Evolutionary conservation across 129 eudicot species (phyloP).

Genomic region (Oenanthe sinensis): DNA sequence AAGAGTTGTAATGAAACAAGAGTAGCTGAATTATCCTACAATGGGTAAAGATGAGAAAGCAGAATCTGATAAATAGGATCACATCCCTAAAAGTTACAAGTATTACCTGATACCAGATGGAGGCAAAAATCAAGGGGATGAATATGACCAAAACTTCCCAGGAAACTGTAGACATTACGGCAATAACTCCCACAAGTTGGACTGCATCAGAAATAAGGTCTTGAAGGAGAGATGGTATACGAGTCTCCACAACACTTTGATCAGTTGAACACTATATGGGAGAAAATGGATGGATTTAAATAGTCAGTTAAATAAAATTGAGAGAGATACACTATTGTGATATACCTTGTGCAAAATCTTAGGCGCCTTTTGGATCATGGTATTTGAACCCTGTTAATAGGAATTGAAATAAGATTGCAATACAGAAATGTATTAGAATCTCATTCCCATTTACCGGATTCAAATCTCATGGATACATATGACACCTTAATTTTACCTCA

Average conservation of each 20-base stretch:
- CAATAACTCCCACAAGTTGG: neutral
- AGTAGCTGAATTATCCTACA: neutral
- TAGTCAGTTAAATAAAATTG: neutral
- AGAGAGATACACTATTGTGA: neutral
- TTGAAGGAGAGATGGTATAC: neutral
- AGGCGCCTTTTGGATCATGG: no score
- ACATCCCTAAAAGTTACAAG: neutral
- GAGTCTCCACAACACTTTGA: neutral
- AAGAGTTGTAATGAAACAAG: neutral
- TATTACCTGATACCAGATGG: slow-evolving; percentile 3
- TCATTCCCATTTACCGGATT: no score
- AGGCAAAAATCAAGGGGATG: neutral
- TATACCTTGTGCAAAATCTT: no score
- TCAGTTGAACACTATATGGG: neutral
- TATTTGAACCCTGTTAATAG: no score
- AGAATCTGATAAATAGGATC: neutral
- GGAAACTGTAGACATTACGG: neutral
- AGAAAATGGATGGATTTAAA: neutral
- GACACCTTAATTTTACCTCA: neutral
- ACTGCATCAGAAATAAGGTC: accelerated
- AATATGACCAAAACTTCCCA: neutral
- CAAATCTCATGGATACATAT: no score
- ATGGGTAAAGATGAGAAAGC: neutral
- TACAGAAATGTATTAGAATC: no score
- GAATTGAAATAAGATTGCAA: no score